Base-by-base conservation (phyloP, 225 moss, liverwort and hornwort genomes). In the Sphagnum contortum region DNA sequence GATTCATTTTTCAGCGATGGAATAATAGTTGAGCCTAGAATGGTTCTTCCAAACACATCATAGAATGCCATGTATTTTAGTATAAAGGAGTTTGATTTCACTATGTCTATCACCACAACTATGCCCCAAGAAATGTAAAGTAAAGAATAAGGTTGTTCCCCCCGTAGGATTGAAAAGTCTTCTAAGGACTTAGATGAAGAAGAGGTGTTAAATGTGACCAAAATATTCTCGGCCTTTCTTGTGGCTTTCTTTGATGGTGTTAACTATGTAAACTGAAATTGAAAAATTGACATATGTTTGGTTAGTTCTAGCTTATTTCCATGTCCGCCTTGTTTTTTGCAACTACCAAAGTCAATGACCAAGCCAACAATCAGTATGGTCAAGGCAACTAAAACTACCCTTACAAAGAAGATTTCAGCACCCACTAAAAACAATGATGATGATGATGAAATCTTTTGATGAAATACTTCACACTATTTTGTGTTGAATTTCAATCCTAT, bases 131-230 rank as follows among this genome's bases (percentile, higher is more conserved):
- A 84, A 84, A 60, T 73, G 73, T 0, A 84, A 84, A 69, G 44
- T 69, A 4, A 75, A 71, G 44, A 84, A 84, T 71, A 81, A 75
- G 52, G 80, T 57, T 29, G 71, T 71, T 73, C 29, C 29, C 29
- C 84, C 1, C 81, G 75, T 6, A 84, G 71, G 69, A 80, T 74
- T 0, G 78, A 76, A 51, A 57, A 68, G 3, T 77, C 77, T 9
- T 64, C 67, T 6, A 78, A 78, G 55, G 83, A 83, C 9, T 77
- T 73, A 3, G 74, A 66, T 2, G 72, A 80, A 7, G 80, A 80
- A 1, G 84, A 52, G 52, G 52, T 52, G 52, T 0, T 29, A 29
- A 29, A 83, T 5, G 80, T 80, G 62, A 80, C 80, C n/a, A 80
- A 71, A 79, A 79, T 80, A 63, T 47, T 67, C 11, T 52, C 9